Percentiles rank a stretch among this genome's conserved stretches.
Evolutionary conservation across 2,329 filamentous ascomycete genomes (phyloP).

Genomic region (Onygenales sp.): DNA sequence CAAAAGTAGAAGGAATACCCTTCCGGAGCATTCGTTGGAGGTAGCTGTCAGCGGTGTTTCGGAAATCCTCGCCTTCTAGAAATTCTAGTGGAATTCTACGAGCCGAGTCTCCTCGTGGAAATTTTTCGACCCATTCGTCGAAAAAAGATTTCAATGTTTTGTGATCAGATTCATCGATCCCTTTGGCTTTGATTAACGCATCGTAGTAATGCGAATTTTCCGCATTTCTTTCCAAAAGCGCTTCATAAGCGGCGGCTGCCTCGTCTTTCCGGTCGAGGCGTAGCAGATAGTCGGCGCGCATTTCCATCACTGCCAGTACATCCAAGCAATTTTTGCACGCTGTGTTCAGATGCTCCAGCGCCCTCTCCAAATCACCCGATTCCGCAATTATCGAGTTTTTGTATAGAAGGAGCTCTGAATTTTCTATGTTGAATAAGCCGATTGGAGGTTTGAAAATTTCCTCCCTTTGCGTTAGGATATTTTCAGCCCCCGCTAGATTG

Average conservation of each 20-base stretch:
- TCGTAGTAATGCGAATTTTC: conserved; percentile 84
- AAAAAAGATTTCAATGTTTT: conserved; percentile 65
- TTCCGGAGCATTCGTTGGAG: conserved; percentile 77
- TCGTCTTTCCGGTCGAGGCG: conserved; percentile 69
- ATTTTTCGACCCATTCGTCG: conserved; percentile 70
- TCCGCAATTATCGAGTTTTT: conserved; percentile 94
- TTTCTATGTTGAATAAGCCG: conserved; percentile 71
- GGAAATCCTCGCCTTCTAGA: conserved; percentile 72
- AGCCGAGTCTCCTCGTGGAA: conserved; percentile 73
- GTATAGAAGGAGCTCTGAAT: conserved; percentile 89
- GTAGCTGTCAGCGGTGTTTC: conserved; percentile 66
- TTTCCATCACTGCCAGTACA: conserved; percentile 74
- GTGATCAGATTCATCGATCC: conserved; percentile 50
- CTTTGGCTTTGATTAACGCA: conserved; percentile 60
- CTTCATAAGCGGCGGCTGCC: conserved; percentile 70
- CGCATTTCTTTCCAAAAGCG: conserved; percentile 73
- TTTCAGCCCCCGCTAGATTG: conserved; percentile 76
- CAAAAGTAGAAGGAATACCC: conserved; percentile 91
- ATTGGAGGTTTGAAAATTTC: conserved; percentile 79
- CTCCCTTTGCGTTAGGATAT: conserved; percentile 83
- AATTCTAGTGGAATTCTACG: conserved; percentile 84
- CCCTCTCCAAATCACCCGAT: conserved; percentile 69
- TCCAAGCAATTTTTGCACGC: conserved; percentile 72
- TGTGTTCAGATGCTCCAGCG: conserved; percentile 74
- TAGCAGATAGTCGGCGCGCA: conserved; percentile 73